These are phyloP conservation scores for Apiosordaria backusii DNA, from an alignment of 495 filamentous ascomycete species.

Conservation along the genomic window DNA sequence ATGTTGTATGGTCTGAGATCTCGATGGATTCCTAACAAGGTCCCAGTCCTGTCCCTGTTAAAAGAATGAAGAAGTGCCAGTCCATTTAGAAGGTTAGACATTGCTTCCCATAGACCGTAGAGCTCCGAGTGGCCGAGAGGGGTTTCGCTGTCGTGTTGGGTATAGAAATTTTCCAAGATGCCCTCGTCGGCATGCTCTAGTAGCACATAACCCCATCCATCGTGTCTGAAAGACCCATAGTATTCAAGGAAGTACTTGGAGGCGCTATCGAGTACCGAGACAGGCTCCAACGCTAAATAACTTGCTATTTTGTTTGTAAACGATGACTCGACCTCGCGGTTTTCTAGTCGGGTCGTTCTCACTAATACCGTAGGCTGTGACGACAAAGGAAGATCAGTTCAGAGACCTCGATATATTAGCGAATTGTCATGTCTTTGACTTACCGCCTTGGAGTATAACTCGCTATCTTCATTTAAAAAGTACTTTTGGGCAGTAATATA, in stretches of 20 bases:
- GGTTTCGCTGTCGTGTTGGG: neutral
- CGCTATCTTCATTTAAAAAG: too few relatives aligned
- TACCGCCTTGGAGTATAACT: too few relatives aligned
- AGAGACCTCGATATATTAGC: too few relatives aligned
- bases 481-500: too few relatives aligned
- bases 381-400: too few relatives aligned
- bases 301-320: neutral
- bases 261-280: too few relatives aligned
- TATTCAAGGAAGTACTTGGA: neutral
- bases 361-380: too few relatives aligned
- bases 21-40: neutral
- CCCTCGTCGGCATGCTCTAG: neutral
- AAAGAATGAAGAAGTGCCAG: neutral
- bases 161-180: neutral
- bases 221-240: neutral
- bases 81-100: neutral
- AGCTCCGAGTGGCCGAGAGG: neutral
- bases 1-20: conserved; percentile 3
- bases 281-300: too few relatives aligned
- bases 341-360: too few relatives aligned
- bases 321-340: too few relatives aligned
- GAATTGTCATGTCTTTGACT: too few relatives aligned
- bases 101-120: neutral
- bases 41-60: neutral
- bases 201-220: neutral